Evolutionary conservation across 495 filamentous ascomycete species (phyloP), one percentile per base, ranked within the genome.

Genomic region (Lophiotrema nucula): DNA sequence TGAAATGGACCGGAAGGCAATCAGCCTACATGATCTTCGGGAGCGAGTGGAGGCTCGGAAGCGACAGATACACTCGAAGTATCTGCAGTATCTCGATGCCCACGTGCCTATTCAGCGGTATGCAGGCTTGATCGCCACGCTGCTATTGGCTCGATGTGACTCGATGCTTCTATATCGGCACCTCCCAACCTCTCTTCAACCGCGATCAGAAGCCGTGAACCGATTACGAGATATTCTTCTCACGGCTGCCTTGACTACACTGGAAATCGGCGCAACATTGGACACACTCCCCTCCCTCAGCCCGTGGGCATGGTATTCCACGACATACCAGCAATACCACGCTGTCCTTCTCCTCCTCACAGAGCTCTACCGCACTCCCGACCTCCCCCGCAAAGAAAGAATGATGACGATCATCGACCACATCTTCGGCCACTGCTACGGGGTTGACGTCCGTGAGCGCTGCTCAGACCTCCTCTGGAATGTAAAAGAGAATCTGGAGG

Each of bases 351-450:
- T 65, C 2, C 54, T 65, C 15, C 54, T 68, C 26, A 62, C 57
- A 18, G 62, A 68, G 31, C 48, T 68, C 6, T 62, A 67, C 45
- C 50, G 56, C 2, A 64, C 56, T 19, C 67, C 67, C 6, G 64
- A 64, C 26, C 39, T 69, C 6, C 4, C 45, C 1, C 47, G 56
- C 5, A 61, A 58, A 18, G 59, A 66, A n/a, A 33, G 67, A 5
- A 67, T 69, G 60, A 51, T 65, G 50, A 59, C 64, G 4, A 61
- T 69, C 8, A 62, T 64, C 5, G 64, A 64, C 31, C 60, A 69
- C 35, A 56, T 67, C 13, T 69, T 69, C 48, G 67, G 67, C 12
- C 67, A 66, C 44, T 66, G 63, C 38, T 66, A 66, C 43, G 63
- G 63, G 4, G 53, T 66, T 33, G 58, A 53, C 44, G 63, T 66